Evolutionary conservation across 2,329 filamentous ascomycete genomes (phyloP), one percentile per base, ranked within the genome.

Genomic region (Sarocladium strictum): DNA sequence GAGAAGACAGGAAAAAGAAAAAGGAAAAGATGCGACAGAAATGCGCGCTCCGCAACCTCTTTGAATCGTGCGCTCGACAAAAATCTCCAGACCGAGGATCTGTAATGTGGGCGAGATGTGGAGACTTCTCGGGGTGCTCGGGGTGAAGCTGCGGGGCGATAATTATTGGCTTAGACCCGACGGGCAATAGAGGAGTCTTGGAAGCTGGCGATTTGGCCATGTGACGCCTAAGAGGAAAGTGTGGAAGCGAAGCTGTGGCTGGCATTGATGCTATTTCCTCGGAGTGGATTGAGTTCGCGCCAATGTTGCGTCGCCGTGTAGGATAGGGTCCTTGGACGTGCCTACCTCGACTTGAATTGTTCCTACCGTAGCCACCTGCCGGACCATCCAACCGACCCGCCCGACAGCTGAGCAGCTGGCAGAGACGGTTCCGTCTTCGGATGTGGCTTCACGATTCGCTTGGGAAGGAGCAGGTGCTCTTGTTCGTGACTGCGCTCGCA

Each of bases 101-200:
- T 24, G 43, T 43, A 21, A 19, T 19, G 43, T 14, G 43, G 43
- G 14, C 23, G 21, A 29, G 43, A 9, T 51, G 47, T 51, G 47
- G 47, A 23, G 47, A 21, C 47, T 33, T 33, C 47, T 51, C 47
- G 47, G 47, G 47, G 47, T 51, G 26, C 47, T 51, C 47, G 47
- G 47, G 47, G 47, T 51, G 47, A 51, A 51, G 47, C 47, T 51
- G 47, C 47, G 47, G 47, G 47, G 47, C 47, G 29, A n/a, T 19
- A 11, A 17, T 27, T 5, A 19, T 35, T 32, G 26, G 47, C 27
- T 6, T 5, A 11, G 26, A 49, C 32, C 43, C 10, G 43, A 49
- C 15, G n/a, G 10, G 43, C 4, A 10, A 29, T 32, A 17, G 27
- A 51, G 12, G 27, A 33, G 26, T 19, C 27, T 33, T 51, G 47